Evolutionary conservation across 2,329 filamentous ascomycete genomes (phyloP).

Genomic region (Tetracladium maxilliforme): DNA sequence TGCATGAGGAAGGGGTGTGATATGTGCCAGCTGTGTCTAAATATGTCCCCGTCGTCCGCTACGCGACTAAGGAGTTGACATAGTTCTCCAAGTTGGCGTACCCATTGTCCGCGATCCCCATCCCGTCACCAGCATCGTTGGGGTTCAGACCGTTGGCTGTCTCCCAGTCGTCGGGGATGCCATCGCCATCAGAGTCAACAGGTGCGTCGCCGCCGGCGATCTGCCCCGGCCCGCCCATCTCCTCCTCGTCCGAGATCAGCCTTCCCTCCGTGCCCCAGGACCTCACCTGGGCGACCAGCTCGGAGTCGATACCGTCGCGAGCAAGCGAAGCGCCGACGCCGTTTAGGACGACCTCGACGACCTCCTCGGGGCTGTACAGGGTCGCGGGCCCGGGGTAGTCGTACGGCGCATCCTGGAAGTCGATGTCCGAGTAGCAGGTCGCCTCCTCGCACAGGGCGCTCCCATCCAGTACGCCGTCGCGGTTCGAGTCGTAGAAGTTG

Average conservation of each 20-base stretch:
- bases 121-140: slow-evolving; percentile 22
- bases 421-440: slow-evolving; percentile 30
- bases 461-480: slow-evolving; percentile 32
- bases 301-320: slow-evolving; percentile 26
- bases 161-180: slow-evolving; percentile 33
- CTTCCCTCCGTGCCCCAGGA: slow-evolving; percentile 28
- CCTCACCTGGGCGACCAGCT: slow-evolving; percentile 24
- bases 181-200: slow-evolving; percentile 29
- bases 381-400: slow-evolving; percentile 25
- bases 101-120: slow-evolving; percentile 23
- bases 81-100: slow-evolving; percentile 33
- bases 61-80: slow-evolving; percentile 33
- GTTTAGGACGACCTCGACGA: slow-evolving; percentile 22
- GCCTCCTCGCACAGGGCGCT: slow-evolving; percentile 22
- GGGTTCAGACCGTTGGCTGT: slow-evolving; percentile 23
- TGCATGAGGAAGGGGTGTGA: too few species aligned
- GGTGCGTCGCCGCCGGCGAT: slow-evolving; percentile 21
- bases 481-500: slow-evolving; percentile 35
- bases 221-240: slow-evolving; percentile 22
- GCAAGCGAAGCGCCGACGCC: slow-evolving; percentile 25
- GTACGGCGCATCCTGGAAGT: slow-evolving; percentile 21
- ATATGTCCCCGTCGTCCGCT: too few species aligned
- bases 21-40: too few species aligned
- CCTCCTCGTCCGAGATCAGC: slow-evolving; percentile 28
- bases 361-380: slow-evolving; percentile 21